Evolutionary conservation across 2,329 filamentous ascomycete genomes (phyloP).

Genomic region (Pseudogymnoascus sp.): DNA sequence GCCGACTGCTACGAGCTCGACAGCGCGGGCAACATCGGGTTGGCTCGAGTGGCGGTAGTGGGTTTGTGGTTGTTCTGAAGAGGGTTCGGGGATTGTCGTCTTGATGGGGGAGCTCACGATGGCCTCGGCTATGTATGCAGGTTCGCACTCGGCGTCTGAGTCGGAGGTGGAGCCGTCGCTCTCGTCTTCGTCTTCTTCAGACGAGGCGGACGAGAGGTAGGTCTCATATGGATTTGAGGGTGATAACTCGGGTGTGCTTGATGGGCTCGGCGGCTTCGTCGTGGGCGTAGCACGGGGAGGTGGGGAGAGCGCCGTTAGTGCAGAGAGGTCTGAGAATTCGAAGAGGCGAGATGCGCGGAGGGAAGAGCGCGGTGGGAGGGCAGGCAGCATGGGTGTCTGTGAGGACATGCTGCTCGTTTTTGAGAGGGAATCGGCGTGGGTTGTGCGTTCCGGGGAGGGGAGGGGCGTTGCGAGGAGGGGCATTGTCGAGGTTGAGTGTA

Average conservation of each 20-base stretch:
- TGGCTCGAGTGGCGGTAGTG: neutral
- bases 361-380: neutral
- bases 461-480: constrained; percentile 3
- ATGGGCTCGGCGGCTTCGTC: neutral
- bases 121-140: neutral
- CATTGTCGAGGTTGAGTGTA: neutral
- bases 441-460: neutral
- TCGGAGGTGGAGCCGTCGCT: neutral
- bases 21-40: neutral
- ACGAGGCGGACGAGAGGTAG: neutral
- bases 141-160: neutral
- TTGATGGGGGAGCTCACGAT: neutral
- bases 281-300: neutral
- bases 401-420: neutral
- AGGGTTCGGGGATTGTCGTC: neutral
- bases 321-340: neutral
- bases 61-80: neutral
- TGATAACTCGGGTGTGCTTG: neutral
- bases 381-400: neutral
- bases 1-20: neutral
- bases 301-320: neutral
- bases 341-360: neutral
- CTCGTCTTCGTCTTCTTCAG: neutral
- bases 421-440: neutral
- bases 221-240: constrained; percentile 2